Percentiles rank a stretch among this genome's conserved stretches.
phyloP scores from a whole-genome alignment of 1,139 yeast species.

The Kurtzmaniella quercitrusa region DNA sequence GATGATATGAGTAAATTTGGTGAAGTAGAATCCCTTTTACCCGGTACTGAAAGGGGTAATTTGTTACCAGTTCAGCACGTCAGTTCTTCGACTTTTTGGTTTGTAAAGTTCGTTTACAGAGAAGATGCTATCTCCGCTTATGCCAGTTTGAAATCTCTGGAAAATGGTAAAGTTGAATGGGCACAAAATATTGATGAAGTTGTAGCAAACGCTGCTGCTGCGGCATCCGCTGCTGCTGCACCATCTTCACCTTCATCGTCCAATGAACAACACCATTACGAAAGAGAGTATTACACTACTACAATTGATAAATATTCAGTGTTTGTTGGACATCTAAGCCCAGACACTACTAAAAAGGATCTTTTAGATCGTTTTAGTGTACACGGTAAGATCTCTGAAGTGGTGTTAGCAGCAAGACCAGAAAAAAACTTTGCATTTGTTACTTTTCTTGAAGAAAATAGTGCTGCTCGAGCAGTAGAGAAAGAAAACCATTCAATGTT shows the following conservation, averaged over 20 bases:
- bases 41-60: constrained; percentile 32
- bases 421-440: constrained; percentile 69
- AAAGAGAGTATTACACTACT: constrained; percentile 7
- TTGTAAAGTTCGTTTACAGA: constrained; percentile 74
- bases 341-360: constrained; percentile 48
- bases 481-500: constrained; percentile 77
- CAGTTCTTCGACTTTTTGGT: constrained; percentile 52
- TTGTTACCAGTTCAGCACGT: constrained; percentile 4
- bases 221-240: too few relatives aligned
- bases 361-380: constrained; percentile 53
- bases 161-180: constrained; percentile 67
- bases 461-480: constrained; percentile 81
- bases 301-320: constrained; percentile 67
- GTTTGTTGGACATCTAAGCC: constrained; percentile 70
- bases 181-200: constrained; percentile 65
- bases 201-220: neutral
- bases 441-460: constrained; percentile 56
- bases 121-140: constrained; percentile 90
- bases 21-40: constrained; percentile 64
- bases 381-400: constrained; percentile 62
- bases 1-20: constrained; percentile 53
- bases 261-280: constrained; percentile 8
- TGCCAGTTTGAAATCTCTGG: constrained; percentile 57
- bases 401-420: constrained; percentile 48
- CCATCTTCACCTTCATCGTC: neutral